phyloP scores from a whole-genome alignment of 1,284 basidiomycete species.

The Marasmius tenuissimus region DNA sequence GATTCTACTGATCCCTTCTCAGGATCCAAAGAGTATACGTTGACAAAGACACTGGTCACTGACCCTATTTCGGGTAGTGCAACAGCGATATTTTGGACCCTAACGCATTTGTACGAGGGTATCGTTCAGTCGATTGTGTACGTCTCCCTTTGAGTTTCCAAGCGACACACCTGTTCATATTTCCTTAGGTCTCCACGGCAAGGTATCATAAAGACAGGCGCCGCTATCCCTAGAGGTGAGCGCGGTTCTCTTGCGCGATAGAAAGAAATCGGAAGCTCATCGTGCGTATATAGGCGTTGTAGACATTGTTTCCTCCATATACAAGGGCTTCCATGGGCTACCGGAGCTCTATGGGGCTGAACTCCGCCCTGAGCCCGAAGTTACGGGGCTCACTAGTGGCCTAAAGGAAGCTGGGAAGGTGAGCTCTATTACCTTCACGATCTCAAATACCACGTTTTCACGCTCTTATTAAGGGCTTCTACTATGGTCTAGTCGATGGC shows the following conservation, averaged over 20 bases:
- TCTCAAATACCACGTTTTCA: neutral
- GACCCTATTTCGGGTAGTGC: conserved; percentile 49
- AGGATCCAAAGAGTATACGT: conserved; percentile 56
- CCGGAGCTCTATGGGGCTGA: conserved; percentile 45
- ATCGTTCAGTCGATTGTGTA: conserved; percentile 48
- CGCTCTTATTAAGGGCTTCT: conserved; percentile 24
- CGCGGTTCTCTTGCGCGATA: neutral
- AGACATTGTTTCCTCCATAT: conserved; percentile 39
- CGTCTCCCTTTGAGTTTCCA: conserved; percentile 10
- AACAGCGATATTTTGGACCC: conserved; percentile 48
- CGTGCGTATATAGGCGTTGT: conserved; percentile 35
- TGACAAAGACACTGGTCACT: conserved; percentile 31
- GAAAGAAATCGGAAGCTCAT: neutral
- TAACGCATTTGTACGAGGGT: conserved; percentile 45
- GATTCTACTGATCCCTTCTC: neutral
- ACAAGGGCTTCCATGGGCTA: conserved; percentile 47
- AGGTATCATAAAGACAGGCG: conserved; percentile 45
- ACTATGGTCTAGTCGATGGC: conserved; percentile 49
- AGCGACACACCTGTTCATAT: neutral
- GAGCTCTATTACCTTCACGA: neutral
- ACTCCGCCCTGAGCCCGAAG: conserved; percentile 33
- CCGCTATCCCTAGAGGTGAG: conserved; percentile 40
- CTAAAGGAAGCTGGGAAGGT: conserved; percentile 48
- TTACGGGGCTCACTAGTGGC: conserved; percentile 43
- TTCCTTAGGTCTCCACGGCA: conserved; percentile 32